A percentile compares a stretch with the other conserved stretches of the same genome.
Conservation (phyloP, 108 stramenopile genomes). For the Fistulifera pelliculosa region DNA sequence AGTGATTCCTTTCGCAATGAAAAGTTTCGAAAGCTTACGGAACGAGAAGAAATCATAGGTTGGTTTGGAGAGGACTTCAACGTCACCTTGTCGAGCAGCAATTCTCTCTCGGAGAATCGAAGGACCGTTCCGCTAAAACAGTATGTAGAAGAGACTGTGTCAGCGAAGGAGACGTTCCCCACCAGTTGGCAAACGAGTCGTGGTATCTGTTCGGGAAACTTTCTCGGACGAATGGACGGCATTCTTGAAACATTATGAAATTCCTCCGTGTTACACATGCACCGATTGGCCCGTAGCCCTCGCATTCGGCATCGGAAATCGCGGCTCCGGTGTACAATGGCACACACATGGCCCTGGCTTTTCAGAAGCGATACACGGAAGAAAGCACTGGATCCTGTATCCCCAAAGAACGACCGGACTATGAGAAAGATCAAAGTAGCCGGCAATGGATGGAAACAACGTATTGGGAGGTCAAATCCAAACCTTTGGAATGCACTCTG, state of each 20-base stretch:
- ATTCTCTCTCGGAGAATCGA: constrained; percentile 74
- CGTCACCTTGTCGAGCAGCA: constrained; percentile 69
- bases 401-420: constrained; percentile 24
- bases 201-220: constrained; percentile 87
- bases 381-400: constrained; percentile 68
- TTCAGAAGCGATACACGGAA: constrained; percentile 61
- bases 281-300: constrained; percentile 38
- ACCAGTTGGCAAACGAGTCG: constrained; percentile 63
- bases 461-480: constrained; percentile 22
- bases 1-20: constrained; percentile 20
- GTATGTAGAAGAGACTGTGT: constrained; percentile 49
- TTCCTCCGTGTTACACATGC: constrained; percentile 69
- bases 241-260: constrained; percentile 35
- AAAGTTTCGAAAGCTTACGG: constrained; percentile 38
- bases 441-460: constrained; percentile 78
- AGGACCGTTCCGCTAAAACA: constrained; percentile 37
- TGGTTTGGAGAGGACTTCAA: constrained; percentile 48
- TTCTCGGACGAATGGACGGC: constrained; percentile 53
- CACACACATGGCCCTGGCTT: constrained; percentile 76
- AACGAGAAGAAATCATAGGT: constrained; percentile 27
- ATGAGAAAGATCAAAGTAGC: constrained; percentile 61
- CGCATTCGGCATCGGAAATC: constrained; percentile 75
- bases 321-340: constrained; percentile 81
- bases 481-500: constrained; percentile 18
- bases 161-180: constrained; percentile 33